A percentile compares a stretch with the other conserved stretches of the same genome.
phyloP scores from a whole-genome alignment of 2,329 filamentous ascomycete genomes.

The Raffaelea albimanens region DNA sequence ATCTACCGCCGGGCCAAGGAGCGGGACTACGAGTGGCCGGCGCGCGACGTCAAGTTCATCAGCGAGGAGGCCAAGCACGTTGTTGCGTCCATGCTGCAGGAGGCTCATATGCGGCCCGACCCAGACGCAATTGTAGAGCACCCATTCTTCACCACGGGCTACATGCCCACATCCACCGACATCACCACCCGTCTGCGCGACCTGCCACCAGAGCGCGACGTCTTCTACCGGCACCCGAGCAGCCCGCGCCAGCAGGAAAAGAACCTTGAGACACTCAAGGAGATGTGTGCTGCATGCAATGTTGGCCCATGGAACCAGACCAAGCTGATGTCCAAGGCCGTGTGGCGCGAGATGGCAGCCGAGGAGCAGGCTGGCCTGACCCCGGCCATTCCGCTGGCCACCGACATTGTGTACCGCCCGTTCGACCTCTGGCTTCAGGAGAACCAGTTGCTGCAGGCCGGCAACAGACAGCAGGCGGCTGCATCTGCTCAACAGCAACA shows the following conservation, averaged over 20 bases:
- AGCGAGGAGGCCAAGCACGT: slow-evolving; percentile 69
- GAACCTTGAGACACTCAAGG: slow-evolving; percentile 43
- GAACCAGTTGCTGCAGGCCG: slow-evolving; percentile 26
- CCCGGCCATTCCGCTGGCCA: slow-evolving; percentile 51
- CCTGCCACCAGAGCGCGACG: slow-evolving; percentile 43
- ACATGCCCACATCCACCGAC: slow-evolving; percentile 54
- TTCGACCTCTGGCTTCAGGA: slow-evolving; percentile 53
- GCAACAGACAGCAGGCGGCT: neutral
- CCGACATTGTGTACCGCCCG: slow-evolving; percentile 54
- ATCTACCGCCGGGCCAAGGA: slow-evolving; percentile 66
- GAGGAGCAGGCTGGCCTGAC: slow-evolving; percentile 59
- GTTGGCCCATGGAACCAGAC: slow-evolving; percentile 45
- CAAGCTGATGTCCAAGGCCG: slow-evolving; percentile 41
- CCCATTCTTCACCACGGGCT: slow-evolving; percentile 68
- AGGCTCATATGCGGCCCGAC: slow-evolving; percentile 64
- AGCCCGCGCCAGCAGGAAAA: slow-evolving; percentile 33
- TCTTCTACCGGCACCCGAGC: slow-evolving; percentile 45
- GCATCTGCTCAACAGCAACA: slow-evolving; percentile 1
- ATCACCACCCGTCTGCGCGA: slow-evolving; percentile 51
- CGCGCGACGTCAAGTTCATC: slow-evolving; percentile 58
- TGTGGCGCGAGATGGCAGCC: slow-evolving; percentile 58
- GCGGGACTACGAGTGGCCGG: slow-evolving; percentile 73
- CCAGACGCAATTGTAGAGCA: slow-evolving; percentile 74
- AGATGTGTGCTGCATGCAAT: slow-evolving; percentile 48
- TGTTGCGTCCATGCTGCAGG: slow-evolving; percentile 65